Conservation (phyloP, 2,329 filamentous ascomycete species). For the Aspergillus costaricaensis region DNA sequence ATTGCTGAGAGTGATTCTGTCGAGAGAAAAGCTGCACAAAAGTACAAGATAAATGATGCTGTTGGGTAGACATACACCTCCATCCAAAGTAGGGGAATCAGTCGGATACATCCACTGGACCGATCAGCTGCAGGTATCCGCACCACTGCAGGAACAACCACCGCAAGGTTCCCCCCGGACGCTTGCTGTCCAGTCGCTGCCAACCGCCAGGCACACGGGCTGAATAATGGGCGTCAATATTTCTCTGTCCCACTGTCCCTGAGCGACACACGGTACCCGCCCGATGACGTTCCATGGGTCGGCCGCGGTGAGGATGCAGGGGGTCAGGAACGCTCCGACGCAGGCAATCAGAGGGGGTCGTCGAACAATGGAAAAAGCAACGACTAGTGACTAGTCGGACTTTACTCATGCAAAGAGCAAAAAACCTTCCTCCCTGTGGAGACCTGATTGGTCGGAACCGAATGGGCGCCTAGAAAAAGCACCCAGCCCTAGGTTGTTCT, state of each 20-base stretch:
- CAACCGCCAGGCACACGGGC: not conserved
- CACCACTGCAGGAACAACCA: constrained; percentile 2
- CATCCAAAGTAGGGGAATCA: not conserved
- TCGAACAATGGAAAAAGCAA: not conserved
- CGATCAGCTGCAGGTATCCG: not conserved
- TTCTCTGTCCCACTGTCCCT: not conserved
- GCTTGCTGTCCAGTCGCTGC: not conserved
- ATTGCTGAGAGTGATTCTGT: not conserved
- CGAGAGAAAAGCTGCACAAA: not conserved
- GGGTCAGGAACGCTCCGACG: constrained; percentile 1
- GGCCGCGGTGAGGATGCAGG: constrained; percentile 4
- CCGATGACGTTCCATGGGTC: constrained; percentile 10
- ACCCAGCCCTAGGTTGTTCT: not conserved
- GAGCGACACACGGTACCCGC: not conserved
- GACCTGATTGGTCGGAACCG: not conserved
- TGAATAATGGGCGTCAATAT: not conserved
- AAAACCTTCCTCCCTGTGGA: not conserved
- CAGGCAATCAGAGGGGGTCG: not conserved
- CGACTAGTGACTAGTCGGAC: not conserved
- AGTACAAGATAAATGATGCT: not conserved
- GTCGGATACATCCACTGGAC: not conserved
- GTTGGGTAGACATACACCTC: not conserved
- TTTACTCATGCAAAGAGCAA: not conserved
- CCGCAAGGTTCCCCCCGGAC: not conserved
- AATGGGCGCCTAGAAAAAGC: not conserved